Evolutionary conservation across 2,329 filamentous ascomycete genomes (phyloP).

Genomic region (Fusarium domesticum): DNA sequence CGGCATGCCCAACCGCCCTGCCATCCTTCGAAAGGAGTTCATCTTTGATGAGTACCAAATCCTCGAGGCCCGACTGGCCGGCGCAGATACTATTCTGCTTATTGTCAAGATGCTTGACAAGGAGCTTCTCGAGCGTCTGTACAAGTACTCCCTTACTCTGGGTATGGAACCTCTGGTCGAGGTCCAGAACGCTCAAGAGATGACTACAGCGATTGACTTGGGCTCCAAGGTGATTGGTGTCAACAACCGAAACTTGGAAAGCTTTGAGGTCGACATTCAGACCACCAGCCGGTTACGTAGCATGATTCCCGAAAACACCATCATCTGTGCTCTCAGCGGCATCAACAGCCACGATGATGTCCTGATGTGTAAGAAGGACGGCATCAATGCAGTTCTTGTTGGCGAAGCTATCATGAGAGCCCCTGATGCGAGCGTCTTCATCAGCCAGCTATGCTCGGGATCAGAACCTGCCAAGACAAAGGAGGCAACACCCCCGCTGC

Average conservation of each 20-base stretch:
- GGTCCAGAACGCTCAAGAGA: constrained; percentile 92
- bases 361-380: constrained; percentile 79
- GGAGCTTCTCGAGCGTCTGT: constrained; percentile 70
- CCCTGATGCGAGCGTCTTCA: constrained; percentile 76
- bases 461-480: constrained; percentile 36
- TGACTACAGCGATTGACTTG: constrained; percentile 80
- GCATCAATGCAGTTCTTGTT: constrained; percentile 88
- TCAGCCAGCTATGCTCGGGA: constrained; percentile 74
- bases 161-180: constrained; percentile 98
- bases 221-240: constrained; percentile 92
- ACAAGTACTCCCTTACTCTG: constrained; percentile 82
- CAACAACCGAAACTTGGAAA: constrained; percentile 95
- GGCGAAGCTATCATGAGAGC: constrained; percentile 96
- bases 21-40: constrained; percentile 92
- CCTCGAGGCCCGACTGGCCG: constrained; percentile 85
- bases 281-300: constrained; percentile 86
- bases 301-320: constrained; percentile 79
- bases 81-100: constrained; percentile 88
- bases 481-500: constrained; percentile 44
- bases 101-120: constrained; percentile 97
- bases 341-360: constrained; percentile 90
- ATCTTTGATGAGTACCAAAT: constrained; percentile 99
- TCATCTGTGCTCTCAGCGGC: constrained; percentile 90
- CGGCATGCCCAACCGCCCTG: constrained; percentile 87
- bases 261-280: constrained; percentile 91